Percentiles rank a stretch among this genome's conserved stretches.
These are phyloP conservation scores for Entomortierella parvispora DNA, from an alignment of 192 early-diverging fungal genomes.

Conservation along the genomic window DNA sequence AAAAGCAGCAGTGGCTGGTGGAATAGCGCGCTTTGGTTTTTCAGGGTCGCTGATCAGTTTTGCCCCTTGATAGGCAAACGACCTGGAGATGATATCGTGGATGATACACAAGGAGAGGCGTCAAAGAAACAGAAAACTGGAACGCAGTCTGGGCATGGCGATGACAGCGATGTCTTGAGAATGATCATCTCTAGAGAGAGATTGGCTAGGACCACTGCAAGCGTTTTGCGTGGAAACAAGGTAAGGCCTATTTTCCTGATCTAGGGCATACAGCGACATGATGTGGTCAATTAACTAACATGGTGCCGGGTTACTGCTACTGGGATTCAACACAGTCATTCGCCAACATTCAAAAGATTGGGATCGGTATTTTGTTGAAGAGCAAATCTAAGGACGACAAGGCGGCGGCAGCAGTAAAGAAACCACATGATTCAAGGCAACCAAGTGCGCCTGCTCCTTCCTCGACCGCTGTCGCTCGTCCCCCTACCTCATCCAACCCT, in stretches of 20 bases:
- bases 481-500: conserved; percentile 20
- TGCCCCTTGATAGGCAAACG: conserved; percentile 26
- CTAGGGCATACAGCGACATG: not conserved
- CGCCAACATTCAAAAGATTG: conserved; percentile 52
- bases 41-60: conserved; percentile 17
- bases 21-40: too few species aligned
- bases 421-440: conserved; percentile 25
- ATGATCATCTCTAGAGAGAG: conserved; percentile 52
- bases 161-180: conserved; percentile 53
- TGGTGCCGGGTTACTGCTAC: not conserved
- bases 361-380: conserved; percentile 38
- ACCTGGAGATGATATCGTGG: conserved; percentile 42
- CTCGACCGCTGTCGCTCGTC: conserved; percentile 15
- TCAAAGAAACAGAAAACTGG: conserved; percentile 50
- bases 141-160: conserved; percentile 18
- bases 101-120: conserved; percentile 42
- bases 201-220: conserved; percentile 51
- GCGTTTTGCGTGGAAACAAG: conserved; percentile 58
- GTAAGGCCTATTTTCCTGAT: not conserved
- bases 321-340: conserved; percentile 17
- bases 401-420: conserved; percentile 20
- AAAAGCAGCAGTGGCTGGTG: too few species aligned
- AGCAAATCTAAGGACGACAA: conserved; percentile 50
- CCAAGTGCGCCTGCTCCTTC: conserved; percentile 14
- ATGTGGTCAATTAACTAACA: not conserved